phyloP scores from a whole-genome alignment of 768 basidiomycete genomes.

The Suillus variegatus region DNA sequence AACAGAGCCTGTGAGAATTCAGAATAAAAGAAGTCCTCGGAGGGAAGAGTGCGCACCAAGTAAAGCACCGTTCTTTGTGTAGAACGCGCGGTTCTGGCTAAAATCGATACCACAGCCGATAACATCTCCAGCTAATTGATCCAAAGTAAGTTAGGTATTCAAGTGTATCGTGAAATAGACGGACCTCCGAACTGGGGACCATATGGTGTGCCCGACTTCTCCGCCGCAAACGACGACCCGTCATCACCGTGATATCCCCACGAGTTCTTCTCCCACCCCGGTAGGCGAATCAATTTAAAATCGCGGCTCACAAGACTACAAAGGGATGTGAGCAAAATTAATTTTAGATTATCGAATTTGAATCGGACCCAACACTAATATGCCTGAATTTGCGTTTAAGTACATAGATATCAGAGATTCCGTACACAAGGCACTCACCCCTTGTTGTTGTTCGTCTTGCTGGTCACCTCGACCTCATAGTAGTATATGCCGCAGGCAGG shows the following conservation, averaged over 20 bases:
- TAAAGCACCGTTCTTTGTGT: slow-evolving; percentile 82
- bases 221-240: slow-evolving; percentile 74
- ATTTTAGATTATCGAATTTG: slow-evolving; percentile 2
- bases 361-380: slow-evolving; percentile 75
- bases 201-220: slow-evolving; percentile 70
- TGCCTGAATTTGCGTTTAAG: slow-evolving; percentile 46
- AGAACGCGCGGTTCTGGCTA: slow-evolving; percentile 76
- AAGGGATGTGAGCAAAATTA: slow-evolving; percentile 14
- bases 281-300: slow-evolving; percentile 71
- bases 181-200: slow-evolving; percentile 81
- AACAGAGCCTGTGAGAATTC: slow-evolving; percentile 49
- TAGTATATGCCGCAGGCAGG: slow-evolving; percentile 91
- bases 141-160: slow-evolving; percentile 10
- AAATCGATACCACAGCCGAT: slow-evolving; percentile 96
- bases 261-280: slow-evolving; percentile 83
- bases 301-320: slow-evolving; percentile 65
- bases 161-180: slow-evolving; percentile 25
- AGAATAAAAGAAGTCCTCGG: slow-evolving; percentile 6
- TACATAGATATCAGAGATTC: slow-evolving; percentile 13
- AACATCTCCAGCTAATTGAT: slow-evolving; percentile 69
- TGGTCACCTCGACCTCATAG: slow-evolving; percentile 85
- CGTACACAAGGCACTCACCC: slow-evolving; percentile 51
- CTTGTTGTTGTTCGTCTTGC: slow-evolving; percentile 77
- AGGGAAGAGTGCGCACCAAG: slow-evolving; percentile 48
- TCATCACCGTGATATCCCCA: slow-evolving; percentile 97